Conservation (phyloP, 257 asterid species). For the Prunella vulgaris region DNA sequence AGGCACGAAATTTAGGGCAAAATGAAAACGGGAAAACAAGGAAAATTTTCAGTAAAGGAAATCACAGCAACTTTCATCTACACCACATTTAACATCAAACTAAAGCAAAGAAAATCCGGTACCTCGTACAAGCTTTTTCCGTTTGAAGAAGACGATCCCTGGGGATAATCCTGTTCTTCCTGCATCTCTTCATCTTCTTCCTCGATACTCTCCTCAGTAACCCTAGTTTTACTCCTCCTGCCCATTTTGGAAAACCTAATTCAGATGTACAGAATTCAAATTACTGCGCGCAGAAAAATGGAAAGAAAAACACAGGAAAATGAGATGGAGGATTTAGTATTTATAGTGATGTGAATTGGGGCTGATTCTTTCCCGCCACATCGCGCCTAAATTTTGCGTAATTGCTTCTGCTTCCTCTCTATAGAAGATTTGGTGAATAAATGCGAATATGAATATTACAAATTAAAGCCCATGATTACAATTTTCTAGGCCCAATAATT, state of each 20-base stretch:
- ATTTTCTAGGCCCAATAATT: background rate
- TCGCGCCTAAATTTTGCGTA: conserved; percentile 26
- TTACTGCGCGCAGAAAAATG: background rate
- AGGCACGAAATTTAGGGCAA: conserved; percentile 14
- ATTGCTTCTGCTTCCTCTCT: background rate
- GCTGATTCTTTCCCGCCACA: conserved; percentile 42
- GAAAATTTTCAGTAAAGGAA: background rate
- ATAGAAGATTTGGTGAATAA: background rate
- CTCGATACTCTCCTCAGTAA: conserved; percentile 40
- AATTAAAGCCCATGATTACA: background rate
- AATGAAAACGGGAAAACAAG: background rate
- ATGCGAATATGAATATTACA: too few relatives aligned
- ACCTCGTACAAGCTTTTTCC: conserved; percentile 77
- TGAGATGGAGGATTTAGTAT: background rate
- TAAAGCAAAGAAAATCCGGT: background rate
- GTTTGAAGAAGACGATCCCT: conserved; percentile 45
- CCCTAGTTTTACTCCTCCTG: conserved; percentile 56
- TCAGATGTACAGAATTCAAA: background rate
- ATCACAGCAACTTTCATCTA: background rate
- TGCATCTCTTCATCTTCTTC: conserved; percentile 40
- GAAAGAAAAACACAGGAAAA: background rate
- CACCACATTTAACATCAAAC: background rate
- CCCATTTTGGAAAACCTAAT: conserved; percentile 46
- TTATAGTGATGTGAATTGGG: conserved; percentile 17
- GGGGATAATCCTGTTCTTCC: conserved; percentile 26